Percentiles rank a stretch among this genome's conserved stretches.
These are phyloP conservation scores for Chrysanthemum seticuspe DNA, from an alignment of 129 eudicot genomes.

Conservation along the genomic window DNA sequence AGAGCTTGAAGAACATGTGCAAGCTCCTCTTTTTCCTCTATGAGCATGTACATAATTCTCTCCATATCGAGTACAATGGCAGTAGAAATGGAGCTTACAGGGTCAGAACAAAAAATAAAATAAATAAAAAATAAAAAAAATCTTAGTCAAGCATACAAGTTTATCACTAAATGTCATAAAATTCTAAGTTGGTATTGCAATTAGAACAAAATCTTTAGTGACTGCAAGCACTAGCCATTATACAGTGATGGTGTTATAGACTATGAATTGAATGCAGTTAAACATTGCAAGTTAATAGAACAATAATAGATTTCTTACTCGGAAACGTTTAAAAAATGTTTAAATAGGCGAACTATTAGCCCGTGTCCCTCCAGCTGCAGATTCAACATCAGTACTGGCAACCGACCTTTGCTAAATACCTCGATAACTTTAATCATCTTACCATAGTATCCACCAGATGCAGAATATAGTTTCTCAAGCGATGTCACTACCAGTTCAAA, in stretches of 20 bases:
- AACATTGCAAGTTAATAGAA: background rate
- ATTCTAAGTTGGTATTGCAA: background rate
- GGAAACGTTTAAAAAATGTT: background rate
- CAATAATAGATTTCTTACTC: background rate
- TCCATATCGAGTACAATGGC: constrained; percentile 36
- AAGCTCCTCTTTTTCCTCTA: constrained; percentile 34
- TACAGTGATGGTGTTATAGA: background rate
- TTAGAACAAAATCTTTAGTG: background rate
- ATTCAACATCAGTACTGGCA: background rate
- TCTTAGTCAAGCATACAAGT: background rate
- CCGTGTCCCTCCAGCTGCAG: background rate
- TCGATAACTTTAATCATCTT: background rate
- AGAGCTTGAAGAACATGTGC: constrained; percentile 34
- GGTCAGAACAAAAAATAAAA: background rate
- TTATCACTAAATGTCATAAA: background rate
- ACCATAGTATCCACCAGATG: background rate
- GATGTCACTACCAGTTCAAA: background rate
- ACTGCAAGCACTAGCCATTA: background rate
- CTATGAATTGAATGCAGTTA: background rate
- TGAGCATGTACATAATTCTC: constrained; percentile 37
- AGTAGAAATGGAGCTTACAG: constrained; percentile 29
- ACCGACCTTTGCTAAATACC: background rate
- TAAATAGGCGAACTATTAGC: background rate
- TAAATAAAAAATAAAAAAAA: too few relatives aligned
- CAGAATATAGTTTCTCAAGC: background rate